These are phyloP conservation scores for Gyromitra esculenta DNA, from an alignment of 2,329 filamentous ascomycete species.

Conservation along the genomic window DNA sequence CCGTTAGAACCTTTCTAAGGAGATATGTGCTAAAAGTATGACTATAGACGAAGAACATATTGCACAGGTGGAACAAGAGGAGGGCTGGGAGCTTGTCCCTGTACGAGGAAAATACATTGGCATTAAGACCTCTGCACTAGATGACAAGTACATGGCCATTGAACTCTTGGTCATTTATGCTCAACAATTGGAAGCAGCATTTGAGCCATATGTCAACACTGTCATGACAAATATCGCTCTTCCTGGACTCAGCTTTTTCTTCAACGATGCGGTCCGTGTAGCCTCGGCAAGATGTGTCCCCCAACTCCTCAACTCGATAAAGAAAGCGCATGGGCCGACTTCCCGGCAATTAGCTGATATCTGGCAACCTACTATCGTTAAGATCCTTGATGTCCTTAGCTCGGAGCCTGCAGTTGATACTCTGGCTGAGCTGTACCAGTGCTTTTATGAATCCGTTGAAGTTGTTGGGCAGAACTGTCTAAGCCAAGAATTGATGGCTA, in stretches of 20 bases:
- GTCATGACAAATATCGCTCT: constrained; percentile 98
- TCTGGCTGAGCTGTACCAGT: constrained; percentile 98
- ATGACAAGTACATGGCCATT: constrained; percentile 99
- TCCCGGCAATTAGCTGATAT: constrained; percentile 82
- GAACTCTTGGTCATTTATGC: constrained; percentile 97
- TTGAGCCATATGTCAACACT: constrained; percentile 88
- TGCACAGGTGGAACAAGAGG: constrained; percentile 89
- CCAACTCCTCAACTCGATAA: constrained; percentile 90
- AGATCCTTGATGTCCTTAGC: constrained; percentile 89
- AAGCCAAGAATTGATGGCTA: constrained; percentile 78
- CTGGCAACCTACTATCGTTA: constrained; percentile 86
- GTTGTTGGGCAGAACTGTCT: constrained; percentile 88
- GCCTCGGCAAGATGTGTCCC: constrained; percentile 95
- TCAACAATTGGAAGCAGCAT: constrained; percentile 90
- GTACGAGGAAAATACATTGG: constrained; percentile 98
- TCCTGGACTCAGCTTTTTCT: constrained; percentile 95
- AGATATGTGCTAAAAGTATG: constrained; percentile 32
- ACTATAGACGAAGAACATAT: constrained; percentile 83
- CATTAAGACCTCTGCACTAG: constrained; percentile 94
- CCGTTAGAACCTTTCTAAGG: not conserved
- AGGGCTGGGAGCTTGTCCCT: constrained; percentile 96
- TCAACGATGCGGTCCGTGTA: constrained; percentile 96
- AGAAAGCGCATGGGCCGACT: constrained; percentile 83
- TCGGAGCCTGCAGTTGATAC: constrained; percentile 96
- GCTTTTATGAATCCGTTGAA: constrained; percentile 98